Evolutionary conservation across 2,329 filamentous ascomycete genomes (phyloP), one percentile per base, ranked within the genome.

Genomic region (Byssoonygena ceratinophila): DNA sequence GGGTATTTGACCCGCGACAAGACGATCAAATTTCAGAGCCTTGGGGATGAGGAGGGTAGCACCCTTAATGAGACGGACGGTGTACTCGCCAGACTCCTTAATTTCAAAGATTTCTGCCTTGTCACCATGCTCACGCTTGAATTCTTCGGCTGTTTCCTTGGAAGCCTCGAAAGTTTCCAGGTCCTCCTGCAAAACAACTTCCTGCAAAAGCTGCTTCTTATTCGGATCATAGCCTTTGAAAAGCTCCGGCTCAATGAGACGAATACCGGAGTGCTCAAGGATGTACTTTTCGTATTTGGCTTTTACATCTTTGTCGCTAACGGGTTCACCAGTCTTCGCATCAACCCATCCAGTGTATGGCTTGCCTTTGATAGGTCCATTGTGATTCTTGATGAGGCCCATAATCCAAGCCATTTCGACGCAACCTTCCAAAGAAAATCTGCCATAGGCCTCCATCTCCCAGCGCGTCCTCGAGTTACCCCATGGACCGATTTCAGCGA

Each of bases 401-500:
- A 97, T 98, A 70, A 98, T 88, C 92, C 92, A 98, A 29, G 92
- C 90, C 92, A 98, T 98, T 72, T 98, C 92, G 55, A 98, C 85
- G 64, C 92, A 97, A 27, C 92, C 92, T 71, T 98, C 94, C 12
- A 98, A 81, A 7, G 92, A 97, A 75, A 98, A 98, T 65, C 95
- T 81, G 66, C 92, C 92, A 60, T 90, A 83, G 1, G 92, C 90
- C 70, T 98, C 92, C 91, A 98, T 98, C 75, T 98, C 92, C 92
- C 92, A 98, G 57, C 92, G 83, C 43, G 92, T 98, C 63, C 92
- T 83, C 2, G 92, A 91, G 76, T 97, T 98, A 76, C 92, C 92
- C 94, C 92, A 98, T 6, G 92, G 92, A 14, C 92, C 90, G 56
- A 96, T 82, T 69, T 98, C 92, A 51, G 92, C 82, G 66, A 98